Base-by-base conservation (phyloP, 108 stramenopile genomes). In the Skeletonema tropicum region DNA sequence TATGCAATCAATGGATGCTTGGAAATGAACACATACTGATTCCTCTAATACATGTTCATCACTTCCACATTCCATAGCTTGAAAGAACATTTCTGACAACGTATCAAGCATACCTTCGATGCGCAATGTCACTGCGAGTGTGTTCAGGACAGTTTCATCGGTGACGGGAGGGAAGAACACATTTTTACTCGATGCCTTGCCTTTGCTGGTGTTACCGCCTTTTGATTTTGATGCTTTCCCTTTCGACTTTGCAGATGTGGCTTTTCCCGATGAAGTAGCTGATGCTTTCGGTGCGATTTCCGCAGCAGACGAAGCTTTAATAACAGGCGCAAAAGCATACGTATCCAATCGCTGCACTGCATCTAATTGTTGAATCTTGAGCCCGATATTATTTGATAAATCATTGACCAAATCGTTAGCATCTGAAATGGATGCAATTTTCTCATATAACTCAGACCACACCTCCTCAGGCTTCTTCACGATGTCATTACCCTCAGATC, bases 121-220 rank as follows among this genome's bases (percentile, higher is more conserved):
- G 15, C 59, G 55, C 9, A 79, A 60, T 14, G 77, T 72, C 4
- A 79, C 66, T 5, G 60, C 71, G 2, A 79, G 46, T 21, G 77
- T 79, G 33, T 66, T 35, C 6, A 79, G 66, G 60, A 79, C 77
- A 46, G 71, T 72, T 55, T 71, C 71, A 46, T 79, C 77, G 4
- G 77, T 79, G 12, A 79, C 59, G 15, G 71, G 71, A 17, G 71
- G 60, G 25, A 26, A 63, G 42, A 19, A 68, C 12, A 49, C 48
- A 49, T 19, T 49, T 49, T 49, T 49, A 19, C 19, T 49, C 1
- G 48, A 19, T 19, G 48, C 19, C 17, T 49, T 49, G n/a, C 17
- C 19, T 49, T 39, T 39, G 68, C 19, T 62, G 29, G 19, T 6
- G 17, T 31, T 32, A 5, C 14, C 15, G 57, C 46, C 39, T n/a